Conservation (phyloP, 371 early-diverging fungal genomes). For the Rhizopus stolonifer region DNA sequence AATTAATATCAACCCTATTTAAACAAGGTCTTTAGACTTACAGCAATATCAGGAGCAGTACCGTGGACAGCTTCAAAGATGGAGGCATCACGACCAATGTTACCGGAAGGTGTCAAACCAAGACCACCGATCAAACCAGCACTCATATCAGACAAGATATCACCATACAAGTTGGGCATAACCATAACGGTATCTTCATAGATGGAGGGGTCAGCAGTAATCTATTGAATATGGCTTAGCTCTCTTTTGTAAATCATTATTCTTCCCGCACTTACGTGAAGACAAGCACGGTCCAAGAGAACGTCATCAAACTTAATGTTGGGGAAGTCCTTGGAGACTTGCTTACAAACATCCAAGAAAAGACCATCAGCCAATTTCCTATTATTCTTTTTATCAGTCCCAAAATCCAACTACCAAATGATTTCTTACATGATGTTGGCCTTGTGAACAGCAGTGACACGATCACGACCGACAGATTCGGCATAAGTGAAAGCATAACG, state of each 20-base stretch:
- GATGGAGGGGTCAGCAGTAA: conserved; percentile 91
- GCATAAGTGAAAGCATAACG: conserved; percentile 97
- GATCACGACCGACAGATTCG: conserved; percentile 82
- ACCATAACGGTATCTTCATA: conserved; percentile 96
- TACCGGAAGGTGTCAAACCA: conserved; percentile 96
- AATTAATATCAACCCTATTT: too few species aligned
- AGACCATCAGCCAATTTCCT: conserved; percentile 96
- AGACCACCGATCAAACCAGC: conserved; percentile 98
- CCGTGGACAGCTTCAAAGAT: conserved; percentile 99
- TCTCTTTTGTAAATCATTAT: not conserved
- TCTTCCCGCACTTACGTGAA: conserved; percentile 48
- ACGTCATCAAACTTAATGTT: conserved; percentile 90
- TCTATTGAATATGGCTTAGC: conserved; percentile 46
- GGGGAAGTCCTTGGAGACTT: conserved; percentile 91
- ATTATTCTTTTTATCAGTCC: not conserved
- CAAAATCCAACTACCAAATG: too few species aligned
- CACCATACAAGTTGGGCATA: conserved; percentile 99
- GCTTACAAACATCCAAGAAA: conserved; percentile 91
- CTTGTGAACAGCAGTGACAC: conserved; percentile 97
- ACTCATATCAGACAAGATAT: conserved; percentile 96
- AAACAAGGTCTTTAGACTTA: conserved; percentile 19
- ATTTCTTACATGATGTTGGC: conserved; percentile 55
- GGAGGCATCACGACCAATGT: conserved; percentile 95
- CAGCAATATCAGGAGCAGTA: conserved; percentile 98
- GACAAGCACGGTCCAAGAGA: conserved; percentile 92